These are phyloP conservation scores for Aureobasidium namibiae DNA, from an alignment of 2,329 filamentous ascomycete species.

Conservation along the genomic window DNA sequence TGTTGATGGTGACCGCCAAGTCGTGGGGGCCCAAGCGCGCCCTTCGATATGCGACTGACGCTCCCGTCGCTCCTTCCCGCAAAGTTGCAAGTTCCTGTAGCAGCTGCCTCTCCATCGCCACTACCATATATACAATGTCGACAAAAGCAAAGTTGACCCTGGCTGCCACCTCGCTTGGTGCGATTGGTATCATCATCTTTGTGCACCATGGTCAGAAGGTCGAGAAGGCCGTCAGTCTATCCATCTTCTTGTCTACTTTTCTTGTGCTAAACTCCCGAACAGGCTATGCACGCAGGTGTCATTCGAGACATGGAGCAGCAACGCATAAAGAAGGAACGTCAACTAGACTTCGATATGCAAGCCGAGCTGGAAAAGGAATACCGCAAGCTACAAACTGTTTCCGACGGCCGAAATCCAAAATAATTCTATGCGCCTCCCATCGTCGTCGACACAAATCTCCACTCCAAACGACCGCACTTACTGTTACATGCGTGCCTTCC, in stretches of 20 bases:
- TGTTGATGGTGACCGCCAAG: slow-evolving; percentile 7
- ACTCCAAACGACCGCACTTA: background rate
- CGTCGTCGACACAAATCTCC: background rate
- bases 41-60: background rate
- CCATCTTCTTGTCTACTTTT: slow-evolving; percentile 15
- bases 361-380: slow-evolving; percentile 79
- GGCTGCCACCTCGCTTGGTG: slow-evolving; percentile 65
- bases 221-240: slow-evolving; percentile 63
- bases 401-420: slow-evolving; percentile 32
- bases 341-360: slow-evolving; percentile 93
- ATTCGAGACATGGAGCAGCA: slow-evolving; percentile 93
- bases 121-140: slow-evolving; percentile 58
- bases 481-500: too few relatives aligned
- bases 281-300: slow-evolving; percentile 96
- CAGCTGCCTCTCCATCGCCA: background rate
- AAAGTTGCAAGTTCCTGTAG: background rate
- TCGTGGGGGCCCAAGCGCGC: slow-evolving; percentile 7
- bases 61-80: background rate
- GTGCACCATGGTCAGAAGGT: slow-evolving; percentile 84
- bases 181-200: slow-evolving; percentile 67
- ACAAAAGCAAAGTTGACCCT: slow-evolving; percentile 82
- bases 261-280: background rate
- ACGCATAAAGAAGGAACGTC: slow-evolving; percentile 78
- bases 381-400: slow-evolving; percentile 76
- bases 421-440: background rate